Evolutionary conservation across 345 rosid genomes (phyloP).

Genomic region (Arabidopsis suecica): DNA sequence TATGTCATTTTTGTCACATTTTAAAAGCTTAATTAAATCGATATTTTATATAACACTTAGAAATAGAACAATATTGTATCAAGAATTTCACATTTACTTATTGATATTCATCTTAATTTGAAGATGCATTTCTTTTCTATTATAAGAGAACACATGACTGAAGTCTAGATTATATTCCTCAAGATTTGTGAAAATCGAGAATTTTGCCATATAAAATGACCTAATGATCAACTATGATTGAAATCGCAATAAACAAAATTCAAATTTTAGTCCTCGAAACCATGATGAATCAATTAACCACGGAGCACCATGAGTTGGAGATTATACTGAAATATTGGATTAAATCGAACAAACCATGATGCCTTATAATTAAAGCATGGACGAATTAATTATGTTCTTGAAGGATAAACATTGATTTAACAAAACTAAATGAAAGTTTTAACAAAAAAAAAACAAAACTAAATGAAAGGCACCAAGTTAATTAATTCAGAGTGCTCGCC

Average conservation of each 20-base stretch:
- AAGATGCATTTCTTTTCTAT: background rate
- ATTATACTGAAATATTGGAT: background rate
- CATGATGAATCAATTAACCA: background rate
- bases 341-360: background rate
- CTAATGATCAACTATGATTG: background rate
- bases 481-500: conserved; percentile 19
- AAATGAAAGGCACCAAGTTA: conserved; percentile 11
- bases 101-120: background rate
- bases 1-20: no score
- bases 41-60: no score
- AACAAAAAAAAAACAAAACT: no score
- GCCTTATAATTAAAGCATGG: background rate
- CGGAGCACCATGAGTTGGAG: background rate
- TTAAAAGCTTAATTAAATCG: no score
- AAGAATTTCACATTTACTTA: background rate
- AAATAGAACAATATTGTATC: no score
- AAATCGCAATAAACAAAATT: background rate
- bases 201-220: background rate
- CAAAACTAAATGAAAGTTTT: background rate
- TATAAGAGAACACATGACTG: background rate
- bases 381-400: background rate
- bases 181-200: background rate
- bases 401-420: conserved; percentile 4
- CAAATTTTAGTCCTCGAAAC: background rate
- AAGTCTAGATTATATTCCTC: background rate